Conservation (phyloP, 164 flowering plant genomes). For the Liriodendron chinense region DNA sequence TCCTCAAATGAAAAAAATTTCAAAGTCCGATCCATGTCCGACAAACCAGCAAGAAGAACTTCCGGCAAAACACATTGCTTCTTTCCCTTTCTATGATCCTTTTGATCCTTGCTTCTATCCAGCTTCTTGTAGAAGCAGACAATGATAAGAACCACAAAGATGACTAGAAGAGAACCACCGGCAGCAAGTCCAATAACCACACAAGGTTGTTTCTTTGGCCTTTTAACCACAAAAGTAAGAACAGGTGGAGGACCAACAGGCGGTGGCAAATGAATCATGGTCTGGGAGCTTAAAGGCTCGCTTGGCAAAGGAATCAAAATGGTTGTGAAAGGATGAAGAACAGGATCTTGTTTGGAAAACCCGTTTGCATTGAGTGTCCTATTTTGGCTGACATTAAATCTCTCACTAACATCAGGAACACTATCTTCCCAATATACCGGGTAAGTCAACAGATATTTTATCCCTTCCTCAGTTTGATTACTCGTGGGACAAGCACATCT, state of each 20-base stretch:
- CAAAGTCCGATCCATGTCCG: conserved; percentile 28
- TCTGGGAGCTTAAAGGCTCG: conserved; percentile 28
- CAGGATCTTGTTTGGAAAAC: conserved; percentile 14
- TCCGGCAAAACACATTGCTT: conserved; percentile 19
- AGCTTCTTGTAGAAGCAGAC: conserved; percentile 20
- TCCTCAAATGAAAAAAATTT: conserved; percentile 39
- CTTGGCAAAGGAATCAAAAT: conserved; percentile 48
- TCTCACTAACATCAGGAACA: conserved; percentile 25
- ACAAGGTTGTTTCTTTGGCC: conserved; percentile 37
- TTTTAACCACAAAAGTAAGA: background rate
- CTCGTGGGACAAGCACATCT: conserved; percentile 68
- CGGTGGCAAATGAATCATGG: conserved; percentile 23
- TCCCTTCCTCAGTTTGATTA: conserved; percentile 39
- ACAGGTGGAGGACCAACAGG: conserved; percentile 12
- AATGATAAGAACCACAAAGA: conserved; percentile 9
- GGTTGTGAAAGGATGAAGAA: conserved; percentile 43
- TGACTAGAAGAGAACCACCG: conserved; percentile 24
- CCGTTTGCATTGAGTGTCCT: conserved; percentile 43
- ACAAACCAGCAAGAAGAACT: conserved; percentile 37
- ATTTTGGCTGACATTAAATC: conserved; percentile 30
- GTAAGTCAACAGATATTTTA: conserved; percentile 46
- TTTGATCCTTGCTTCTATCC: background rate
- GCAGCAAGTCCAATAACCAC: conserved; percentile 37
- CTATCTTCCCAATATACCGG: conserved; percentile 31
- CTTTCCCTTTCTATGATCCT: background rate